phyloP scores from a whole-genome alignment of 1,284 basidiomycete species.

The Vanrija humicola region DNA sequence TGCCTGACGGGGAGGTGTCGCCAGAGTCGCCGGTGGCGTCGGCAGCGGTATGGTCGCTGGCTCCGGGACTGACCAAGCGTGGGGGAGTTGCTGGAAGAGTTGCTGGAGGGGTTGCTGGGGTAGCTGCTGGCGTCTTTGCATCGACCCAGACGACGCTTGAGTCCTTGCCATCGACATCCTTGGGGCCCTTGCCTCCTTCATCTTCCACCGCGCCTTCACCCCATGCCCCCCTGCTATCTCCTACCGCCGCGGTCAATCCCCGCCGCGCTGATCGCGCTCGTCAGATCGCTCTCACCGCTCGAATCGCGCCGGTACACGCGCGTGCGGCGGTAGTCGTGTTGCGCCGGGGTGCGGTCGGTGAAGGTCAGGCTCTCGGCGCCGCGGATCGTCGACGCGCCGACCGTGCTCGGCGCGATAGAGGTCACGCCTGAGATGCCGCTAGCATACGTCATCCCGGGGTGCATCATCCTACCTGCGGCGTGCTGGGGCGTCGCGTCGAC shows the following conservation, averaged over 20 bases:
- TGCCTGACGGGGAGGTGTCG: too few relatives aligned
- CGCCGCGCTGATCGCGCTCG: constrained; percentile 1
- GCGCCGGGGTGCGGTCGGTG: constrained; percentile 15
- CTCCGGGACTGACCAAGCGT: constrained; percentile 16
- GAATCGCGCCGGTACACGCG: constrained; percentile 3
- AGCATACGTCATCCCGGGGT: too few relatives aligned
- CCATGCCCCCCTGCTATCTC: too few relatives aligned
- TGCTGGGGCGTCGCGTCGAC: background rate
- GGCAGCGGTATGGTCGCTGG: too few relatives aligned
- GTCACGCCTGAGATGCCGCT: constrained; percentile 4
- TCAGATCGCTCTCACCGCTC: constrained; percentile 19
- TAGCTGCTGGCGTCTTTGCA: too few relatives aligned
- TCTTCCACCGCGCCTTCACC: too few relatives aligned
- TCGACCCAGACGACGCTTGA: too few relatives aligned
- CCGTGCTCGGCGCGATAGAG: constrained; percentile 16
- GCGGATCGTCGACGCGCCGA: constrained; percentile 18
- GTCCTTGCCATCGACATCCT: too few relatives aligned
- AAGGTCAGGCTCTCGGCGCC: constrained; percentile 21
- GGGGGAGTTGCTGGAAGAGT: background rate
- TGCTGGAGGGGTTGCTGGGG: too few relatives aligned
- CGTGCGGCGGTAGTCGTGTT: background rate
- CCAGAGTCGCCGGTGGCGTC: too few relatives aligned
- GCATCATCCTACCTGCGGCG: too few relatives aligned
- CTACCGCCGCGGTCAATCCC: background rate
- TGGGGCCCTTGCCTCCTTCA: too few relatives aligned